Conservation (phyloP, 306 rosid genomes). For the Amphicarpaea edgeworthii region DNA sequence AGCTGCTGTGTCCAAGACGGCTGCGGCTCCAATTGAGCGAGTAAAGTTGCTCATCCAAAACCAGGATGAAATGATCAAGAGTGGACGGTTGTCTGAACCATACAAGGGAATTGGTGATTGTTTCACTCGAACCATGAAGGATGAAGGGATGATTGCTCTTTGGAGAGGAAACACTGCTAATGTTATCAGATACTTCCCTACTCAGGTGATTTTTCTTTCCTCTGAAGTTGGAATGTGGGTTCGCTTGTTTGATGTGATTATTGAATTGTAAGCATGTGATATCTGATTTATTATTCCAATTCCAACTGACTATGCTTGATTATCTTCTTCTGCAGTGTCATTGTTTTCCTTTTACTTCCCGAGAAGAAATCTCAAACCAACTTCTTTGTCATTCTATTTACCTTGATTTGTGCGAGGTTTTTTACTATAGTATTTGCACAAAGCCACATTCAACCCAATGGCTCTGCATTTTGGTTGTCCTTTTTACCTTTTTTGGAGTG, state of each 20-base stretch:
- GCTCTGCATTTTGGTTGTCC: conserved; percentile 6
- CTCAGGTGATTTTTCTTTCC: conserved; percentile 62
- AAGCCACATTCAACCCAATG: neutral
- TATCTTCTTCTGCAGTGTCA: neutral
- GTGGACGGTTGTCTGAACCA: conserved; percentile 74
- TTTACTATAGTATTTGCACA: neutral
- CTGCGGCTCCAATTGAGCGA: conserved; percentile 88
- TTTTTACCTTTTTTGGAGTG: neutral
- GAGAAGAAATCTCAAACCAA: neutral
- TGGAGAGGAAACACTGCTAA: conserved; percentile 92
- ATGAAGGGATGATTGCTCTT: conserved; percentile 71
- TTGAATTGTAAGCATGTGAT: neutral
- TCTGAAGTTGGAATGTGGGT: neutral
- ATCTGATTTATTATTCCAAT: neutral
- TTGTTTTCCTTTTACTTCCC: neutral
- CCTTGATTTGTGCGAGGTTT: neutral
- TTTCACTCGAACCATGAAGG: conserved; percentile 75
- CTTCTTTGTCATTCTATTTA: neutral
- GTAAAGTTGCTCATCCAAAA: conserved; percentile 75
- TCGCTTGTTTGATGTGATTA: neutral
- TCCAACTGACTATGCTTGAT: neutral
- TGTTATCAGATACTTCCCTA: conserved; percentile 87
- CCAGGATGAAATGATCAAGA: conserved; percentile 80
- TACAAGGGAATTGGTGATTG: conserved; percentile 80
- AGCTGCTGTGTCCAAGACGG: conserved; percentile 83